Base-by-base conservation (phyloP, 768 basidiomycete species). In the Megacollybia marginata region DNA sequence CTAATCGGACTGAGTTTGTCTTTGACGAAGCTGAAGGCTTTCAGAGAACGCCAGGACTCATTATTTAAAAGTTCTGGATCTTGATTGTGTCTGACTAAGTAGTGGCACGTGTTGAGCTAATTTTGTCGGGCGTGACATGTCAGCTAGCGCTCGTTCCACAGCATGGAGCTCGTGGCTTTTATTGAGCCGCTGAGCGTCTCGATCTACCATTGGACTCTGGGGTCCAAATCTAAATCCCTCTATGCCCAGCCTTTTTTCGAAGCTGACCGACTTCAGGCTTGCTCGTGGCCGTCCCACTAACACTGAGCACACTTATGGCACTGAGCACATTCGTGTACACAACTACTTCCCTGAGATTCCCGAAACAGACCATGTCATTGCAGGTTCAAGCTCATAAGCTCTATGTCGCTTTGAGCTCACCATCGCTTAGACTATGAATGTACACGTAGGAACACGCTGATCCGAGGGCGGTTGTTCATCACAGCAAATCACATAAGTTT, bases 341-440 rank as follows among this genome's bases (percentile, higher is more conserved):
- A 88, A 92, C 55, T 63, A 96, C 59, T 98, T 99, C 66, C 80
- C 85, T 16, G 81, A 62, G 28, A 83, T 98, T 9, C 90, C 92
- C 1, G 92, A 94, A 61, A 94, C 92, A 9, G 96, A 98, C 66
- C 97, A 97, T 70, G 77, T 98, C 44, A 98, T 99, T 60, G 95
- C 98, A 66, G 95, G 95, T 94, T 61, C 57, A 78, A 67, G 33
- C 33, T n/a, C 31, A 46, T 35, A 23, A 49, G 46, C 49, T 33
- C 50, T 50, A 46, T 19, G 40, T 12, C 2, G 42, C n/a, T 48
- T 31, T 20, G 49, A 48, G 33, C 44, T 47, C 33, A 51, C 42
- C 48, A 44, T 50, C 47, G 8, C 9, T 38, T 53, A 98, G 96
- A 99, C 67, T 99, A 98, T 58, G 96, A 96, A 7, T 99, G 96